Percentiles rank a stretch among this genome's conserved stretches.
phyloP scores from a whole-genome alignment of 306 rosid genomes.

The Vigna radiata region DNA sequence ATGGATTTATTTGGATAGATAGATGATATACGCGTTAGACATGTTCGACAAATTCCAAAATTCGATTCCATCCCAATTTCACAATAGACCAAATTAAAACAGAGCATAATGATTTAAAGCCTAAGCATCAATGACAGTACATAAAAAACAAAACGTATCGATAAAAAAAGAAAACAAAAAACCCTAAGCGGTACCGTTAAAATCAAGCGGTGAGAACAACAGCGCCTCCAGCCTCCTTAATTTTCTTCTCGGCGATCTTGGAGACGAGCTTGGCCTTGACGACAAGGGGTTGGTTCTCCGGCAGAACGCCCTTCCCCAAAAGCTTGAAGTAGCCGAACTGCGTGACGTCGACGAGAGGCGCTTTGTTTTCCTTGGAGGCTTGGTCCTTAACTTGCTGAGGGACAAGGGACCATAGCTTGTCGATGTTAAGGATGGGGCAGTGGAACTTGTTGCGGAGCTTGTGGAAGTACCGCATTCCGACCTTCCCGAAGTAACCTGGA shows the following conservation, averaged over 20 bases:
- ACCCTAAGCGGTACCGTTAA: neutral
- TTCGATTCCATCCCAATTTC: neutral
- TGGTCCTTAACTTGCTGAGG: constrained; percentile 45
- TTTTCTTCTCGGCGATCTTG: constrained; percentile 52
- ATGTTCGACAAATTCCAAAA: no score
- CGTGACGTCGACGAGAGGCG: constrained; percentile 42
- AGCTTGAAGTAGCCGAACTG: constrained; percentile 49
- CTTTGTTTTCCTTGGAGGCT: constrained; percentile 40
- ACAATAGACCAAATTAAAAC: neutral
- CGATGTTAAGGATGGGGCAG: constrained; percentile 44
- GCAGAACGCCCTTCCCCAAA: constrained; percentile 48
- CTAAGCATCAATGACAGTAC: neutral
- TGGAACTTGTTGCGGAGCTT: constrained; percentile 48
- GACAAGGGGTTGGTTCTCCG: constrained; percentile 34
- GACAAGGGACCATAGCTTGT: constrained; percentile 45
- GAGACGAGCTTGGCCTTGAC: constrained; percentile 49
- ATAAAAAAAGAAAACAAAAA: neutral
- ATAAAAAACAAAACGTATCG: neutral
- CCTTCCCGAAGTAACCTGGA: constrained; percentile 48
- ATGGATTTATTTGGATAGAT: no score
- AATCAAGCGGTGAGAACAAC: constrained; percentile 47
- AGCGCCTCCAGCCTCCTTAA: constrained; percentile 51
- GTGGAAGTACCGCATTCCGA: constrained; percentile 50
- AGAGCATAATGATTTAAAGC: neutral
- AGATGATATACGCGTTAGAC: no score